Conservation (phyloP, 768 basidiomycete genomes). For the Mycena galericulata region DNA sequence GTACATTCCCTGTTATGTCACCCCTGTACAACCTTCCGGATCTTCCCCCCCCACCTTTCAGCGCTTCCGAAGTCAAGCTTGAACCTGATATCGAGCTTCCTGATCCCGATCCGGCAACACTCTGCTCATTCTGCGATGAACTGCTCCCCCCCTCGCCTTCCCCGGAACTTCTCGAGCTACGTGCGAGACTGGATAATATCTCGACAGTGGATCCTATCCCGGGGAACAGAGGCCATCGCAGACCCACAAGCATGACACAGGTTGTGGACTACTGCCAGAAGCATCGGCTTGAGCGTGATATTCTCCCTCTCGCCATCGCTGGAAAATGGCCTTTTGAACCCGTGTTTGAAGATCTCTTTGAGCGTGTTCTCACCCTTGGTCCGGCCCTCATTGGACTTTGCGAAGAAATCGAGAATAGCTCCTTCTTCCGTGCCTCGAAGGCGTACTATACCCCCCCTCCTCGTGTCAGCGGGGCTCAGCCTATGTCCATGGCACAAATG, state of each 20-base stretch:
- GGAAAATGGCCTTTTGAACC: background rate
- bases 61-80: background rate
- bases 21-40: background rate
- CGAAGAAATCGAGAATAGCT: slow-evolving; percentile 16
- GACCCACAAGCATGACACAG: background rate
- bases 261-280: slow-evolving; percentile 2
- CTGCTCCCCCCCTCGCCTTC: background rate
- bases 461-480: background rate
- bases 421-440: slow-evolving; percentile 10
- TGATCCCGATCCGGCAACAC: background rate
- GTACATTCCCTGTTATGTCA: background rate
- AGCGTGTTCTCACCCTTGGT: background rate
- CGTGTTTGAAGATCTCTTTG: background rate
- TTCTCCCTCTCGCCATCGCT: background rate
- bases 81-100: background rate
- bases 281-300: slow-evolving; percentile 4
- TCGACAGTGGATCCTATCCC: background rate
- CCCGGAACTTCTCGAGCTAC: background rate
- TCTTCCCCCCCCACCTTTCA: background rate
- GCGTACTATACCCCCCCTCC: background rate
- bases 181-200: background rate
- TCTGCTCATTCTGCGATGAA: slow-evolving; percentile 20
- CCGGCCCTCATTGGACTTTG: background rate
- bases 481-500: background rate
- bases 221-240: background rate